Conservation (phyloP, 148 eudicot genomes). For the Camellia japonica region DNA sequence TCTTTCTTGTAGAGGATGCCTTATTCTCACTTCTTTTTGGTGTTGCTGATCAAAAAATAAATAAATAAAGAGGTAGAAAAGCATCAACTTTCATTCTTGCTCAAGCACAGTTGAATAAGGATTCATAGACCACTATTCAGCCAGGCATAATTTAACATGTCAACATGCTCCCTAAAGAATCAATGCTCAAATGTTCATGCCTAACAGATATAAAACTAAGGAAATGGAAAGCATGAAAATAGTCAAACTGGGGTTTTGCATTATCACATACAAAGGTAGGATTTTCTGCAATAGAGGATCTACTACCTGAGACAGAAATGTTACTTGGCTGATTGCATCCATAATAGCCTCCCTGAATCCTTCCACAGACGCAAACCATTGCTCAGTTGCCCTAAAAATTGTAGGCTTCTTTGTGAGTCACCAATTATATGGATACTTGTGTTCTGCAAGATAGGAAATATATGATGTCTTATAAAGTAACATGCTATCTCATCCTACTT, state of each 20-base stretch:
- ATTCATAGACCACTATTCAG: constrained; percentile 8
- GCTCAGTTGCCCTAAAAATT: constrained; percentile 94
- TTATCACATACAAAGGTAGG: not conserved
- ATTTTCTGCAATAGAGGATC: not conserved
- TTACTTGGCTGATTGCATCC: constrained; percentile 76
- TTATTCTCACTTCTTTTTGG: too few species aligned
- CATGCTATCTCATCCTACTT: constrained; percentile 7
- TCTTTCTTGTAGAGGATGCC: too few species aligned
- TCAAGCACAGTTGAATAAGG: not conserved
- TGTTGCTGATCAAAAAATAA: not conserved
- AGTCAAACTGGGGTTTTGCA: not conserved
- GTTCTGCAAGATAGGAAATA: constrained; percentile 43
- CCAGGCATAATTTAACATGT: not conserved
- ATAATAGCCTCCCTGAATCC: constrained; percentile 83
- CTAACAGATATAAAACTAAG: not conserved
- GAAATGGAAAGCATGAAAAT: not conserved
- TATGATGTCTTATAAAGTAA: not conserved
- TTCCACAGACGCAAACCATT: constrained; percentile 99
- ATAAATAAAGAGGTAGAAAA: not conserved
- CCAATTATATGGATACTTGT: constrained; percentile 99
- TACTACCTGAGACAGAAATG: not conserved
- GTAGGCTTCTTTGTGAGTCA: constrained; percentile 86
- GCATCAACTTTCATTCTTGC: not conserved
- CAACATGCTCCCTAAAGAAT: not conserved
- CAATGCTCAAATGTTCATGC: not conserved